Base-by-base conservation (phyloP, 2,329 filamentous ascomycete genomes). In the Trichoderma semiorbis region DNA sequence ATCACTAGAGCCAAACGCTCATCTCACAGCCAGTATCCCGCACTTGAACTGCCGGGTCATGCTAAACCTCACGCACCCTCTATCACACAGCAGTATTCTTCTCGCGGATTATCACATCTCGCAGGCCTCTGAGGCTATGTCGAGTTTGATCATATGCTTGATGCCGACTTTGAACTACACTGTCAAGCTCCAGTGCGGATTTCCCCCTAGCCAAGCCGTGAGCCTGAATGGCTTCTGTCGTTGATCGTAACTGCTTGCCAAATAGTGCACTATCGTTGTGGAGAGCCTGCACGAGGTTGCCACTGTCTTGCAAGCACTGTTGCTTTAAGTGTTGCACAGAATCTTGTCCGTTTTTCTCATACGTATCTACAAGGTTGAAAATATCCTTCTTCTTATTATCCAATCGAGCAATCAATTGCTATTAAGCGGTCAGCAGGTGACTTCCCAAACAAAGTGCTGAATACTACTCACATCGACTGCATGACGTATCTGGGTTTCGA, bases 371-470 rank as follows among this genome's bases (percentile, higher is more conserved):
- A 3, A 76, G 55, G 7, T 70, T 73, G 26, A 71, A 73, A 21
- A 77, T 69, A 2, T 65, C 62, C 5, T 64, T 72, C 72, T 79
- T 77, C 26, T 75, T 79, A 24, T 70, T 50, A 21, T 70, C 70
- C 2, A 80, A 73, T 66, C 76, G 76, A 36, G 53, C 60, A 62
- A 77, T 65, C 67, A 80, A 72, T 68, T 66, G 74, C 78, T 75
- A 53, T 26, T 18, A 34, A 11, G 47, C 65, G 6, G 71, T 72
- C 50, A 72, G 67, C 34, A 34, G 18, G 18, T 50, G 16, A 21
- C 36, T 53, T 39, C 58, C n/a, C 21, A 21, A 62, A 16, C 53
- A 28, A 14, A 26, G 16, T 26, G 36, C 18, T n/a, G 50, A 7
- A 7, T 16, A 14, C 18, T 21, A 74, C 77, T 73, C 73, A 80